phyloP scores from a whole-genome alignment of 305 asterid genomes.

The Salvia sclarea region DNA sequence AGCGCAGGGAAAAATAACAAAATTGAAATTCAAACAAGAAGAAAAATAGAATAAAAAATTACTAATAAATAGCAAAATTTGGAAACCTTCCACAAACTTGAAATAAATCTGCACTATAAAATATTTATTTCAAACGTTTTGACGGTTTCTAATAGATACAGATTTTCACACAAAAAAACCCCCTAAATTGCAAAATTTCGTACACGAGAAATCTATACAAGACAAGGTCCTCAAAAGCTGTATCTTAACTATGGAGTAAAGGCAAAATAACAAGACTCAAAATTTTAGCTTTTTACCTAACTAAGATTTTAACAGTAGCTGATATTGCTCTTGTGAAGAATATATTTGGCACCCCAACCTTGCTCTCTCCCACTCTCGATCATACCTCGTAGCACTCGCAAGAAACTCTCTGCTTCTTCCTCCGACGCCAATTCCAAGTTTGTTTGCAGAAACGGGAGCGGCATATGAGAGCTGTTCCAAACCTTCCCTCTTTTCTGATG shows the following conservation, averaged over 20 bases:
- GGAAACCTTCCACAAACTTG: too few species aligned
- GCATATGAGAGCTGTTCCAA: slow-evolving; percentile 47
- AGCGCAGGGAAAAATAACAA: too few species aligned
- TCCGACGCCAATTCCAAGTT: slow-evolving; percentile 51
- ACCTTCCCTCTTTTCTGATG: slow-evolving; percentile 50
- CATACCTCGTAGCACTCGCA: slow-evolving; percentile 55
- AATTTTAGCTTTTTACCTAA: neutral
- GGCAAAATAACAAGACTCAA: neutral
- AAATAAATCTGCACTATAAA: too few species aligned
- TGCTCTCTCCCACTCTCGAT: slow-evolving; percentile 71
- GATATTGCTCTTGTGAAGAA: slow-evolving; percentile 69
- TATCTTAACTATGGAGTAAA: neutral
- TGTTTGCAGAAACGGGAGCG: slow-evolving; percentile 69
- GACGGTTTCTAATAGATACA: neutral
- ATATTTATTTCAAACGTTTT: too few species aligned
- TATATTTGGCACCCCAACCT: slow-evolving; percentile 58
- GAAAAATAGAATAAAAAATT: too few species aligned
- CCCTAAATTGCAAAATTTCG: neutral
- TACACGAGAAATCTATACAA: neutral
- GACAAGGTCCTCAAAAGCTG: neutral
- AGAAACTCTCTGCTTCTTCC: slow-evolving; percentile 65
- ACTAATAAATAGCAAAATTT: too few species aligned
- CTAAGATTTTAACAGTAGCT: slow-evolving; percentile 14
- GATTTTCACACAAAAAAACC: neutral
- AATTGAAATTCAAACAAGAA: too few species aligned